A percentile compares a stretch with the other conserved stretches of the same genome.
phyloP scores from a whole-genome alignment of 345 rosid genomes.

The Rhodomyrtus tomentosa region DNA sequence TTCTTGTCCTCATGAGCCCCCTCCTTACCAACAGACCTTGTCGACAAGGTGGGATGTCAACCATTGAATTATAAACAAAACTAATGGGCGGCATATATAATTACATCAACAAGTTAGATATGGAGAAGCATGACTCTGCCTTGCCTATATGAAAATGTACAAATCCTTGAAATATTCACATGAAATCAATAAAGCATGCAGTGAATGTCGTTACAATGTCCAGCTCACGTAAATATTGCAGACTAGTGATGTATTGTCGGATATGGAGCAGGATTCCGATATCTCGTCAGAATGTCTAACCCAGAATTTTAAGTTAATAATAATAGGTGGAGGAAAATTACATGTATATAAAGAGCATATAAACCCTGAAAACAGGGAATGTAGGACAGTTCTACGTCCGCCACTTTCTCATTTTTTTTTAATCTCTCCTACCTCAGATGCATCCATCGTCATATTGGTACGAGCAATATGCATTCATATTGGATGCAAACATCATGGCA shows the following conservation, averaged over 20 bases:
- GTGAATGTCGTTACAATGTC: not conserved
- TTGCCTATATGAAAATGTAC: not conserved
- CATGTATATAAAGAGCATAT: not conserved
- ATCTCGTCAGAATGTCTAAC: not conserved
- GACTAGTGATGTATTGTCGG: not conserved
- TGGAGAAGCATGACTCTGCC: not conserved
- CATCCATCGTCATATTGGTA: not conserved
- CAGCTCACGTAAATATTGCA: not conserved
- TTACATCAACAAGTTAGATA: not conserved
- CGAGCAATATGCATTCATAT: not conserved
- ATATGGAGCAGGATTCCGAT: not conserved
- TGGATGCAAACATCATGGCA: not conserved
- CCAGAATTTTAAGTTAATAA: not conserved
- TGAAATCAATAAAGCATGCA: not conserved
- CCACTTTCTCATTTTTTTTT: not conserved
- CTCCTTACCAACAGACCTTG: not conserved
- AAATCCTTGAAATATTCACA: not conserved
- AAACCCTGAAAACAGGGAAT: not conserved
- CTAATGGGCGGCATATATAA: not conserved
- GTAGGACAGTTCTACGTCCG: not conserved
- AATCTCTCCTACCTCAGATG: not conserved
- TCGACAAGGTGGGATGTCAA: not conserved
- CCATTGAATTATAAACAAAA: not conserved
- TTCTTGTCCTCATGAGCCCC: not conserved
- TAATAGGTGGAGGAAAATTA: not conserved